Evolutionary conservation across 2,329 filamentous ascomycete species (phyloP), one percentile per base, ranked within the genome.

Genomic region (Venturia oleaginea): DNA sequence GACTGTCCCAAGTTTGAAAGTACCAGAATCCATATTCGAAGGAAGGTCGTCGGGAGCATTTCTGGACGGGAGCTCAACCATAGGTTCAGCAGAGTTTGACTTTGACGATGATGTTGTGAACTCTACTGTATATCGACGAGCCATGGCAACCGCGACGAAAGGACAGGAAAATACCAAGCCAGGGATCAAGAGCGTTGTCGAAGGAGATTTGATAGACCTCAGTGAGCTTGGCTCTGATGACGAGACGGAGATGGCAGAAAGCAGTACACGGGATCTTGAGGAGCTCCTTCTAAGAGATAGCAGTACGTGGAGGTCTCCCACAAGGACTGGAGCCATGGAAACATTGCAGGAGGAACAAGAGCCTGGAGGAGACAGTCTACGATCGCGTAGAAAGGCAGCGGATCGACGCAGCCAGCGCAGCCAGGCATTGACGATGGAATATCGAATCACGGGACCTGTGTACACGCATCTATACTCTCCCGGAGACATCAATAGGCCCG

Each of bases 121-220:
- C 22, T 64, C 62, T 22, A 64, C 62, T 5, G 62, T 64, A n/a
- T 64, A 64, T 46, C 27, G 62, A 34, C 43, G 62, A 37, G 62
- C 62, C 24, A 64, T 40, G 37, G 62, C 48, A 40, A 64, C 19
- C 15, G 38, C 43, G 2, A 38, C 34, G 15, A 38, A 51, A 30
- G 15, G 40, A 7, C 40, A 51, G 4, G 13, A 38, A 37, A 22
- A 7, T 2, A 7, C 22, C 30, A 51, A 46, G 40, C 43, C 43
- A 27, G 32, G 42, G 40, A 27, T 15, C 34, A 62, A 48, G 30
- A 46, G 30, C 19, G 24, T 34, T 17, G 60, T n/a, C 2, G 60
- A 62, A 37, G 60, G 24, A 17, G 60, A 62, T 34, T 43, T 60
- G 57, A 60, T 60, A 60, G 57, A 60, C 57, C 38, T 60, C n/a